Evolutionary conservation across 2,329 filamentous ascomycete genomes (phyloP), one percentile per base, ranked within the genome.

Genomic region (Boeremia exigua): DNA sequence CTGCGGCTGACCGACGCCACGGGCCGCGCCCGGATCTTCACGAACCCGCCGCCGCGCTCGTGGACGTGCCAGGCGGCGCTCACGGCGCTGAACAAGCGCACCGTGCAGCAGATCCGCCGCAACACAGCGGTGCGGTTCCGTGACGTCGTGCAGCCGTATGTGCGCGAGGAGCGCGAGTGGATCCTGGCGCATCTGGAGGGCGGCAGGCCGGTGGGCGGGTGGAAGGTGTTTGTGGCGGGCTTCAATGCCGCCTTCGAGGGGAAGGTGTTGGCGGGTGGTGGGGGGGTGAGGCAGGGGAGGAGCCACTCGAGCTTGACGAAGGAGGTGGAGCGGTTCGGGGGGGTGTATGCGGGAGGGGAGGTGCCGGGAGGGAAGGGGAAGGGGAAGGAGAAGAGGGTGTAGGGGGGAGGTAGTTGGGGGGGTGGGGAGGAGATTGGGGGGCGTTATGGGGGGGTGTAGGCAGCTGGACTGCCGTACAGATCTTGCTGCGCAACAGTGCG

Each of bases 31-130:
- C 58, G 61, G 17, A 62, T 71, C 58, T 69, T 69, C 51, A 42
- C 54, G 8, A 72, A 71, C 33, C 69, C 65, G 1, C 68, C 69
- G 0, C 69, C 69, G 1, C 65, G 61, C 36, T 62, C 70, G 46
- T 72, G 69, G 68, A 59, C 52, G 27, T 48, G 61, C 38, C 68
- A 72, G 38, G 60, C 59, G 12, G 68, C 66, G 25, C 63, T 69
- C 42, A 65, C 64, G 1, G 54, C 56, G 14, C 66, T 71, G 19
- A 72, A 71, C 55, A 72, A 72, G 61, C 68, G 68, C 44, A 63
- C 62, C 23, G 65, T 66, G 4, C 68, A 72, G 56, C 68, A 72
- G 48, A 68, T 71, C n/a, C 68, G 68, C 3, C 69, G 68, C 50
- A 67, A 67, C 52, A 72, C 66, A 4, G 43, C 48, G 3, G 61